A percentile compares a stretch with the other conserved stretches of the same genome.
phyloP scores from a whole-genome alignment of 1,284 basidiomycete species.

The Leccinum fuscescens region DNA sequence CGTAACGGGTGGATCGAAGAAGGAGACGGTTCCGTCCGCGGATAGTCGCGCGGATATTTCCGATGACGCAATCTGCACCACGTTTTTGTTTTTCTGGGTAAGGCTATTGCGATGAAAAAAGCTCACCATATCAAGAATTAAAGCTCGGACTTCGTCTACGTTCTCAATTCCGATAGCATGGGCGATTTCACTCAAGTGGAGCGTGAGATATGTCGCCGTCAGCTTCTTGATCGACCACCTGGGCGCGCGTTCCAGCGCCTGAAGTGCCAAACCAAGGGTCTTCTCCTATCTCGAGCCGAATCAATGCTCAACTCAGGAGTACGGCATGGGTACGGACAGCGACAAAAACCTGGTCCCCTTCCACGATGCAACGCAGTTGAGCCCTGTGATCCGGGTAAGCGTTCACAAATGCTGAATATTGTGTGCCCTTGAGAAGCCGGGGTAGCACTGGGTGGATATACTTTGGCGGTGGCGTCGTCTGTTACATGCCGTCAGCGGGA shows the following conservation, averaged over 20 bases:
- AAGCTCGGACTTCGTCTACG: constrained; percentile 52
- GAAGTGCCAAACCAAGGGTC: constrained; percentile 65
- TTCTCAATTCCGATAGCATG: constrained; percentile 54
- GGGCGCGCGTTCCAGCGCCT: constrained; percentile 64
- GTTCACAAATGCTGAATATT: constrained; percentile 59
- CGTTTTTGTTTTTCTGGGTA: neutral
- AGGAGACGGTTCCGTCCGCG: constrained; percentile 66
- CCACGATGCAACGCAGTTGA: constrained; percentile 42
- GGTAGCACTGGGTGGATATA: constrained; percentile 58
- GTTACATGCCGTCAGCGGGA: constrained; percentile 8
- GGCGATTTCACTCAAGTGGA: constrained; percentile 69
- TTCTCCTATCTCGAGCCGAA: constrained; percentile 52
- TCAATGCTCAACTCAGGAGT: constrained; percentile 9
- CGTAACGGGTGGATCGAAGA: constrained; percentile 58
- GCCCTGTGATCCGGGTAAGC: constrained; percentile 57
- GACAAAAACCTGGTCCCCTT: constrained; percentile 55
- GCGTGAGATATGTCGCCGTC: constrained; percentile 74
- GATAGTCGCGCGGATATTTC: constrained; percentile 68
- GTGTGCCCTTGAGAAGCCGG: constrained; percentile 59
- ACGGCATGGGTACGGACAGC: constrained; percentile 38
- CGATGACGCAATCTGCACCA: constrained; percentile 58
- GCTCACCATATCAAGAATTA: constrained; percentile 70
- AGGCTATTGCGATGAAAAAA: neutral
- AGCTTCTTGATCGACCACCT: constrained; percentile 75
- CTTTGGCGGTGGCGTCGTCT: constrained; percentile 62